Conservation (phyloP, 345 rosid species). For the Pelargonium nanum region DNA sequence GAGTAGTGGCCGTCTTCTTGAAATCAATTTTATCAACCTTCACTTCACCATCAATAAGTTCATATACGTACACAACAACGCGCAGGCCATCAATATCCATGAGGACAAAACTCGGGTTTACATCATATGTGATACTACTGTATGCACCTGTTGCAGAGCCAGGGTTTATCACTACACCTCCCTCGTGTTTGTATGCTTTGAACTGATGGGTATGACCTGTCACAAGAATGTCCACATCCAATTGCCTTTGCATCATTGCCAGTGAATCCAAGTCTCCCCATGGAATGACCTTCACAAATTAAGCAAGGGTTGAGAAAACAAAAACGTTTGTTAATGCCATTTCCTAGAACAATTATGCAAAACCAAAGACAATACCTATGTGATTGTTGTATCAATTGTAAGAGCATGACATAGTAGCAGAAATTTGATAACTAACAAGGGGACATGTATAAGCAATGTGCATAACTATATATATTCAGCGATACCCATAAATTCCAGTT, state of each 20-base stretch:
- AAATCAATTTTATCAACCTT: conserved; percentile 96
- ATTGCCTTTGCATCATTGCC: conserved; percentile 91
- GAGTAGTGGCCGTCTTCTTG: conserved; percentile 61
- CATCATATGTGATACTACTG: conserved; percentile 81
- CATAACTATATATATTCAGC: no score
- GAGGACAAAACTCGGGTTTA: conserved; percentile 86
- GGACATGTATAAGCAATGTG: no score
- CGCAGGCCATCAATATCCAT: conserved; percentile 94
- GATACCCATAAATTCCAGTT: not conserved
- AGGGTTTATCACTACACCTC: conserved; percentile 89
- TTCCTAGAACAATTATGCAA: no score
- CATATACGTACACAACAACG: conserved; percentile 87
- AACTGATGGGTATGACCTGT: conserved; percentile 97
- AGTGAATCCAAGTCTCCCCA: conserved; percentile 96
- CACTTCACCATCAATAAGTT: conserved; percentile 89
- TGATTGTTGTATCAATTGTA: not conserved
- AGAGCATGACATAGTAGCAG: not conserved
- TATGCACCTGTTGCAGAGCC: conserved; percentile 94
- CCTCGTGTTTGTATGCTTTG: conserved; percentile 93
- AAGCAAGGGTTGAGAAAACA: no score
- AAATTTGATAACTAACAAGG: no score
- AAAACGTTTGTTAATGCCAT: no score
- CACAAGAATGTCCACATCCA: conserved; percentile 88
- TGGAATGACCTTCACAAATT: conserved; percentile 57
- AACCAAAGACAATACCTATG: not conserved